Percentiles rank a stretch among this genome's conserved stretches.
phyloP scores from a whole-genome alignment of 2,329 filamentous ascomycete genomes.

The Aspergillus spinulosporus region DNA sequence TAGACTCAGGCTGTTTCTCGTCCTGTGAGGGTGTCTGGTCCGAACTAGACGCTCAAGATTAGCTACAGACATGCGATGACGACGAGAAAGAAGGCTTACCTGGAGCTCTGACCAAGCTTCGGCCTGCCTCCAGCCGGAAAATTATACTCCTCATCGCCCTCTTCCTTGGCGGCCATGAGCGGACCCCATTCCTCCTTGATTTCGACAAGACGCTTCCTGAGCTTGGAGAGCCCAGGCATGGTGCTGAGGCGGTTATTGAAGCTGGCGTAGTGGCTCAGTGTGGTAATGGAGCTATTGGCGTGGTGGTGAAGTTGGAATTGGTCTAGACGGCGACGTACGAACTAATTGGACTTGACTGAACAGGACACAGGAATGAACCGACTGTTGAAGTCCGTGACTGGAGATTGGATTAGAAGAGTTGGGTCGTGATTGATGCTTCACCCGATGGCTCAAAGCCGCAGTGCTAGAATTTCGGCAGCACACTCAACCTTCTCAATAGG shows the following conservation, averaged over 20 bases:
- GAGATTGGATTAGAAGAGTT: too few relatives aligned
- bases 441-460: too few relatives aligned
- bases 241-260: background rate
- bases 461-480: too few relatives aligned
- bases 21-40: too few relatives aligned
- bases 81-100: background rate
- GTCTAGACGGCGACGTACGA: too few relatives aligned
- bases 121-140: constrained; percentile 4
- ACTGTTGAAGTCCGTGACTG: too few relatives aligned
- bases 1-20: too few relatives aligned
- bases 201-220: constrained; percentile 1
- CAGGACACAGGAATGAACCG: too few relatives aligned
- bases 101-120: constrained; percentile 3
- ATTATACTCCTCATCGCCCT: constrained; percentile 14
- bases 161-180: background rate
- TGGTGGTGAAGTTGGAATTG: background rate
- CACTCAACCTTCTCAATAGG: too few relatives aligned
- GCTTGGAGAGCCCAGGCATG: background rate
- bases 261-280: background rate
- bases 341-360: too few relatives aligned
- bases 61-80: background rate
- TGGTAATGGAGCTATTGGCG: background rate
- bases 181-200: constrained; percentile 11
- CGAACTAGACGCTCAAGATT: too few relatives aligned
- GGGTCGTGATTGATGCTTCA: too few relatives aligned